phyloP scores from a whole-genome alignment of 176 grass and related monocot species.

The Oryza officinalis region DNA sequence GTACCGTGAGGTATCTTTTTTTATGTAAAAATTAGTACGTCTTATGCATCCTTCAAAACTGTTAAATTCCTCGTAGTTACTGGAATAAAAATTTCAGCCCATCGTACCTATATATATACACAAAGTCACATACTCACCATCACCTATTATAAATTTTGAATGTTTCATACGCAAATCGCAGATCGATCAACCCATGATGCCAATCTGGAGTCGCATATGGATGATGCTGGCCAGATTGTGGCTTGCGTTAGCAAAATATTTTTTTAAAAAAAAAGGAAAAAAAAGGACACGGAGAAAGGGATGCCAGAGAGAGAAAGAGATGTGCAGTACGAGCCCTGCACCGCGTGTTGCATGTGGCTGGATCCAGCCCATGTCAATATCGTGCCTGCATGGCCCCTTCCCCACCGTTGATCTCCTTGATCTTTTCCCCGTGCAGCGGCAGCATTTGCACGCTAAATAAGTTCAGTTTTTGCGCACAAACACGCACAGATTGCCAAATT shows the following conservation, averaged over 20 bases:
- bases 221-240: slow-evolving; percentile 30
- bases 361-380: slow-evolving; percentile 5
- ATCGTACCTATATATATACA: too few relatives aligned
- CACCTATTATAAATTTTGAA: too few relatives aligned
- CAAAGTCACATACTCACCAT: too few relatives aligned
- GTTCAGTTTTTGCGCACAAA: neutral
- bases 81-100: too few relatives aligned
- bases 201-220: slow-evolving; percentile 38
- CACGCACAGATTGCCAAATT: neutral
- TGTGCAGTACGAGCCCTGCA: neutral
- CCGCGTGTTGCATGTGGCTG: slow-evolving; percentile 21
- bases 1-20: too few relatives aligned
- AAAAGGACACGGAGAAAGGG: slow-evolving; percentile 15
- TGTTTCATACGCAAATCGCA: neutral
- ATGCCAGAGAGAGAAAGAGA: slow-evolving; percentile 3
- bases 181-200: neutral
- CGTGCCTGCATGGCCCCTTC: neutral
- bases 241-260: slow-evolving; percentile 1
- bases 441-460: neutral
- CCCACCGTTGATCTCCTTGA: neutral
- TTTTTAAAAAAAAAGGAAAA: neutral
- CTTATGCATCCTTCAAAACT: too few relatives aligned
- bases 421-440: neutral
- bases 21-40: too few relatives aligned
- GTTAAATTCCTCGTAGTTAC: too few relatives aligned